Evolutionary conservation across 306 rosid species (phyloP).

Genomic region (Lathyrus aphaca): DNA sequence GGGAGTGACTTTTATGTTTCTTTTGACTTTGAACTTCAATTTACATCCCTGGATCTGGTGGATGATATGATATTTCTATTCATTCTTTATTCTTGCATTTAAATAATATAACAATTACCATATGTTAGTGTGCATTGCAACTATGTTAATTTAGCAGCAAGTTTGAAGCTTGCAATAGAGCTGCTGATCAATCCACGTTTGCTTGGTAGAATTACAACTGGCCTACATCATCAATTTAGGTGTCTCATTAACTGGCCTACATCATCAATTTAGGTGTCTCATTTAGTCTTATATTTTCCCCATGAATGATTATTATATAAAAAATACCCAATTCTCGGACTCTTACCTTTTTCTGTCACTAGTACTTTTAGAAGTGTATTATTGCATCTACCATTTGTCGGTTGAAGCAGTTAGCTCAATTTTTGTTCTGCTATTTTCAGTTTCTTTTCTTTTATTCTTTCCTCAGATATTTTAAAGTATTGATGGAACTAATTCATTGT

Average conservation of each 20-base stretch:
- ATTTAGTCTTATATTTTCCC: neutral
- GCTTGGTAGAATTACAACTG: neutral
- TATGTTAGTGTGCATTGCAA: conserved; percentile 4
- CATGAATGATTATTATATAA: neutral
- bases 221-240: neutral
- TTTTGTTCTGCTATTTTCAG: conserved; percentile 1
- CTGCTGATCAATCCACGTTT: neutral
- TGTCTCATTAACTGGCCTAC: neutral
- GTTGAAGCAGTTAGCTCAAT: conserved; percentile 3
- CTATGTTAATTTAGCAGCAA: neutral
- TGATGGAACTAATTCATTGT: neutral
- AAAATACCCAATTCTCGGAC: neutral
- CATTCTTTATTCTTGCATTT: neutral
- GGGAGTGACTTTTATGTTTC: neutral
- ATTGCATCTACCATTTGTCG: neutral
- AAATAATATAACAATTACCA: neutral
- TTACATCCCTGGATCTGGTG: neutral
- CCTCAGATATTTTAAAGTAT: neutral
- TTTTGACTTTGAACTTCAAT: neutral
- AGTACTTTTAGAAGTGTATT: neutral
- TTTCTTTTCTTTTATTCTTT: neutral
- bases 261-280: neutral
- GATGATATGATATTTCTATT: neutral
- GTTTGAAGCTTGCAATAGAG: neutral
- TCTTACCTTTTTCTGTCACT: neutral